phyloP scores from a whole-genome alignment of 441 rosid genomes.

The Pelargonium citronellum region DNA sequence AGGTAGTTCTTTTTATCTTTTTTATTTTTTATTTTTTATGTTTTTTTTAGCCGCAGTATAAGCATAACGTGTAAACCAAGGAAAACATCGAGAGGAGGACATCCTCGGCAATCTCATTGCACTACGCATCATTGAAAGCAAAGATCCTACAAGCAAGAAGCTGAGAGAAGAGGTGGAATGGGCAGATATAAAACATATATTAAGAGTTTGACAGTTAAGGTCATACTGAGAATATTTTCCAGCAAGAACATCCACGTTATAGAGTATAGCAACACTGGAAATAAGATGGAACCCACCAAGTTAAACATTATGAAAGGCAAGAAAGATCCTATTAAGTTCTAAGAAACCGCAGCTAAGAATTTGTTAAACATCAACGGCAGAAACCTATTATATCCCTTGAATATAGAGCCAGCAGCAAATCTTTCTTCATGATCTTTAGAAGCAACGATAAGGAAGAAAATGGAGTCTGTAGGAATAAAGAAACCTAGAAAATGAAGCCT shows the following conservation, averaged over 20 bases:
- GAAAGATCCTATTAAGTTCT: slow-evolving; percentile 54
- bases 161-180: slow-evolving; percentile 28
- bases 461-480: slow-evolving; percentile 26
- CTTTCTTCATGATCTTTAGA: slow-evolving; percentile 37
- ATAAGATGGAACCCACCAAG: slow-evolving; percentile 28
- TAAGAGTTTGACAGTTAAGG: slow-evolving; percentile 25
- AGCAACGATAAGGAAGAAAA: slow-evolving; percentile 32
- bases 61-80: slow-evolving; percentile 11
- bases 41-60: slow-evolving; percentile 3
- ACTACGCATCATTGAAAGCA: slow-evolving; percentile 20
- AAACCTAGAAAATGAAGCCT: slow-evolving; percentile 32
- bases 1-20: too few relatives aligned
- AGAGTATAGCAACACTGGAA: slow-evolving; percentile 34
- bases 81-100: slow-evolving; percentile 21
- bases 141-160: slow-evolving; percentile 21
- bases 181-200: slow-evolving; percentile 28
- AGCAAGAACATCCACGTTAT: slow-evolving; percentile 22
- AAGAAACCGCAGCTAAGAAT: slow-evolving; percentile 38
- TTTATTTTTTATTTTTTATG: not conserved
- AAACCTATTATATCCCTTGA: slow-evolving; percentile 33
- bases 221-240: slow-evolving; percentile 24
- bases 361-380: slow-evolving; percentile 25
- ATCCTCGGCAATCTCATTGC: slow-evolving; percentile 21
- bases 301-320: slow-evolving; percentile 42
- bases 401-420: slow-evolving; percentile 30